These are phyloP conservation scores for Kingdonia uniflora DNA, from an alignment of 164 flowering plant genomes.

Conservation along the genomic window DNA sequence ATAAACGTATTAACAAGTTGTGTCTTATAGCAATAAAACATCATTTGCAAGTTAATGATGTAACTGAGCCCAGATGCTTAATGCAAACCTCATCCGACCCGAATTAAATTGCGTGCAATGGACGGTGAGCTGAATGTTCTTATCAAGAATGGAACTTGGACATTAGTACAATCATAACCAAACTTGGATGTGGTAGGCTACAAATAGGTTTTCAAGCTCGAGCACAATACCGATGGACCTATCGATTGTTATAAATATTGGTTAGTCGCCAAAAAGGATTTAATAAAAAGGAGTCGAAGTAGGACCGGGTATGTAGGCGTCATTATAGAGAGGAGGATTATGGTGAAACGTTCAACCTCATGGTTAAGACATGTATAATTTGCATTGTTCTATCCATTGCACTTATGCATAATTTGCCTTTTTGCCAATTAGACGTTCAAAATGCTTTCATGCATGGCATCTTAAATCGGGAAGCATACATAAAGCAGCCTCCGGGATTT, in stretches of 20 bases:
- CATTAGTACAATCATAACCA: background rate
- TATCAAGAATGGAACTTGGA: background rate
- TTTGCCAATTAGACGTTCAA: background rate
- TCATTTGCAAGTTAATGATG: conserved; percentile 1
- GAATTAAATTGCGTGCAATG: background rate
- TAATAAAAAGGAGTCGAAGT: background rate
- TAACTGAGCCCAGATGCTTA: background rate
- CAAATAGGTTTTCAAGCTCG: background rate
- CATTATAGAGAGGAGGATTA: background rate
- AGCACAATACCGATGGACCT: background rate
- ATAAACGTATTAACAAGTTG: background rate
- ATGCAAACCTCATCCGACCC: background rate
- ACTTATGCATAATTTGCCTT: background rate
- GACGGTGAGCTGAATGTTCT: background rate
- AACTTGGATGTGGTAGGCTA: background rate
- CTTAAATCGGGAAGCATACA: background rate
- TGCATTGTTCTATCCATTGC: background rate
- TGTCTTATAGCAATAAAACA: conserved; percentile 2
- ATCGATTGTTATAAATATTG: background rate
- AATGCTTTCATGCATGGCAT: background rate
- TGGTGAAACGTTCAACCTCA: background rate
- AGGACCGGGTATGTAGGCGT: too few relatives aligned
- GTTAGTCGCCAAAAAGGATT: conserved; percentile 1
- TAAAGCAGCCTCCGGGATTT: background rate
- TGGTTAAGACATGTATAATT: background rate